Conservation (phyloP, 2,329 filamentous ascomycete species). For the Paramyrothecium roridum region DNA sequence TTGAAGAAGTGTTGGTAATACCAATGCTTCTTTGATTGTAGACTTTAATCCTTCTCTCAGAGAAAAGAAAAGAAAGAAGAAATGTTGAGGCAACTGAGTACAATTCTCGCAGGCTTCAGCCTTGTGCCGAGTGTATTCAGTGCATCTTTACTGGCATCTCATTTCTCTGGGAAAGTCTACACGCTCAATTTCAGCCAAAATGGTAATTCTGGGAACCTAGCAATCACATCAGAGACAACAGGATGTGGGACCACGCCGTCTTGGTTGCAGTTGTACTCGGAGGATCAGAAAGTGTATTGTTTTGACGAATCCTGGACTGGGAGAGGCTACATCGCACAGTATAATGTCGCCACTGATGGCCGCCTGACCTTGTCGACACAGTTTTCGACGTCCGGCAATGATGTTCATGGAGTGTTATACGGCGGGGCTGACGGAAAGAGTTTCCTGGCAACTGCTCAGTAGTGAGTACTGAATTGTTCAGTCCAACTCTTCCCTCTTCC, state of each 20-base stretch:
- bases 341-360: slow-evolving; percentile 2
- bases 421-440: slow-evolving; percentile 31
- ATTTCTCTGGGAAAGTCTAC: neutral
- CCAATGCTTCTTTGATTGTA: no score
- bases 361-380: neutral
- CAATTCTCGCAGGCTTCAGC: no score
- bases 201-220: neutral
- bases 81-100: no score
- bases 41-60: no score
- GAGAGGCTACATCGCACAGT: neutral
- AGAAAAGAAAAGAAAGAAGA: no score
- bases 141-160: neutral
- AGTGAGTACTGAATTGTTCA: slow-evolving; percentile 30
- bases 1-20: no score
- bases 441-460: slow-evolving; percentile 41
- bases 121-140: no score
- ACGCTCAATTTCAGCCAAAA: neutral
- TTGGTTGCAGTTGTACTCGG: neutral
- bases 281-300: neutral
- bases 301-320: slow-evolving; percentile 1
- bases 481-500: neutral
- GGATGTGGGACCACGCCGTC: neutral
- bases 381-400: slow-evolving; percentile 1
- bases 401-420: slow-evolving; percentile 33
- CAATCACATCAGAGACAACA: neutral